A percentile compares a stretch with the other conserved stretches of the same genome.
Conservation (phyloP, 2,329 filamentous ascomycete genomes). For the Pseudocercospora ulei region DNA sequence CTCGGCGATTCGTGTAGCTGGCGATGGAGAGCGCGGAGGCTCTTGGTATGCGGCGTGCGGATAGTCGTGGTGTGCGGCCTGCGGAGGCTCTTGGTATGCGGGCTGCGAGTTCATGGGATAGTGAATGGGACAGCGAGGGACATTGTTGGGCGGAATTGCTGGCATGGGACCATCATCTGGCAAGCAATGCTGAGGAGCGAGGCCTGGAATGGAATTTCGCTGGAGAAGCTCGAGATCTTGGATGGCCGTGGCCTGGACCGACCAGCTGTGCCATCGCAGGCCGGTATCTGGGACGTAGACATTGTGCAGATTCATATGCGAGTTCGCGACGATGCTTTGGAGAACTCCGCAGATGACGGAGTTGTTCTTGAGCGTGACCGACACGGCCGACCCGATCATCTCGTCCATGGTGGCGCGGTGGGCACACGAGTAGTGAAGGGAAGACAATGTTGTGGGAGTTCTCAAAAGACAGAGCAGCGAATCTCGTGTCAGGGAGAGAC, state of each 20-base stretch:
- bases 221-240: conserved; percentile 48
- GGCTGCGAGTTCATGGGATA: conserved; percentile 1
- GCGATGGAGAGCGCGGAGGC: neutral
- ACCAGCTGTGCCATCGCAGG: conserved; percentile 46
- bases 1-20: conserved; percentile 19
- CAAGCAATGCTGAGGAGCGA: conserved; percentile 10
- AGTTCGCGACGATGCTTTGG: conserved; percentile 54
- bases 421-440: too few species aligned
- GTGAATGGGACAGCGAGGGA: too few species aligned
- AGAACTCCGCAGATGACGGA: conserved; percentile 61
- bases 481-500: too few species aligned
- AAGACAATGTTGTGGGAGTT: too few species aligned
- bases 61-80: neutral
- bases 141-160: neutral
- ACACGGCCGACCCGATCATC: conserved; percentile 55
- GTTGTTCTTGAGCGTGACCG: conserved; percentile 56
- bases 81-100: neutral
- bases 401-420: conserved; percentile 16
- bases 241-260: conserved; percentile 50
- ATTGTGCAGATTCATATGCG: conserved; percentile 60
- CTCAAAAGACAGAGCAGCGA: too few species aligned
- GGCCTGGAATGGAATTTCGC: conserved; percentile 13
- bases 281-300: conserved; percentile 50
- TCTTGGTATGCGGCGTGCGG: neutral
- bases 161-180: neutral